These are phyloP conservation scores for Aspergillus awamori DNA, from an alignment of 2,329 filamentous ascomycete species.

Conservation along the genomic window DNA sequence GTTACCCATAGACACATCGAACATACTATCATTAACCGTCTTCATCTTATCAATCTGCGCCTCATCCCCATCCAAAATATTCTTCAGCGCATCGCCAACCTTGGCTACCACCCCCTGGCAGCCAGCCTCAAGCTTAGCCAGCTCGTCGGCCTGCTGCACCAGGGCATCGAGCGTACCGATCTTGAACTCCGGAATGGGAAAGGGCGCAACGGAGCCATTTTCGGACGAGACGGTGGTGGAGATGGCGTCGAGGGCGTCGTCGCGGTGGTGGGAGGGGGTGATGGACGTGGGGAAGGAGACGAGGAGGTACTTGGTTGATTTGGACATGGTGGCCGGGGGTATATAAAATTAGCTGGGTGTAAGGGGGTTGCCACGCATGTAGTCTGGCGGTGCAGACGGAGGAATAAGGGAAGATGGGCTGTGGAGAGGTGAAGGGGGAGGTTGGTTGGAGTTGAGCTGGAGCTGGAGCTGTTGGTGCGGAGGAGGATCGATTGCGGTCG, in stretches of 20 bases:
- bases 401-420: not conserved
- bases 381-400: not conserved
- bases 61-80: slow-evolving; percentile 81
- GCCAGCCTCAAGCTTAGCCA: slow-evolving; percentile 79
- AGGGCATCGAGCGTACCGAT: slow-evolving; percentile 94
- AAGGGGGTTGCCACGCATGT: not conserved
- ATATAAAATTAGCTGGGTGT: not conserved
- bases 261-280: slow-evolving; percentile 75
- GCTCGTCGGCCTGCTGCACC: slow-evolving; percentile 93
- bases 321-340: slow-evolving; percentile 41
- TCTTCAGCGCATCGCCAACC: slow-evolving; percentile 81
- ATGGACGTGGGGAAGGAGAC: slow-evolving; percentile 88
- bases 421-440: not conserved
- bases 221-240: slow-evolving; percentile 72
- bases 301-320: slow-evolving; percentile 71
- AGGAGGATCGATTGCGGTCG: slow-evolving; percentile 3
- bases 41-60: slow-evolving; percentile 83
- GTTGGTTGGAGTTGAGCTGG: not conserved
- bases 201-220: slow-evolving; percentile 73
- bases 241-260: slow-evolving; percentile 79
- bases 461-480: slow-evolving; percentile 6
- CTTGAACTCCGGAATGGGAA: slow-evolving; percentile 91
- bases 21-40: slow-evolving; percentile 88
- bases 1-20: slow-evolving; percentile 2
- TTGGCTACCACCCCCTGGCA: slow-evolving; percentile 85